Base-by-base conservation (phyloP, 2,329 filamentous ascomycete species). In the Coniochaeta sp. region DNA sequence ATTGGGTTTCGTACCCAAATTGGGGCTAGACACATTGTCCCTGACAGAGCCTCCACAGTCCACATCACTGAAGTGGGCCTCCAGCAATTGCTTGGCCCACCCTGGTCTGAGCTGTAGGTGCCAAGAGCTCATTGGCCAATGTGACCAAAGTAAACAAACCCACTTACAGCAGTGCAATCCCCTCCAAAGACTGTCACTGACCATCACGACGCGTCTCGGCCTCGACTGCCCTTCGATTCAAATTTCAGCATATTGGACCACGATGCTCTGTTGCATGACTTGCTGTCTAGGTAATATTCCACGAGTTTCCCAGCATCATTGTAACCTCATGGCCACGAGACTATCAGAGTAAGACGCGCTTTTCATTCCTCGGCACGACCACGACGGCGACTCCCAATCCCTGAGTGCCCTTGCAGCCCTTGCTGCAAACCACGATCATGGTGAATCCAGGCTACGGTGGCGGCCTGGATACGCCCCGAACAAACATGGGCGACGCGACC, bases 391-490 rank as follows among this genome's bases (percentile, higher is more conserved):
- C 16, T 17, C n/a, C 38, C 2, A 36, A 36, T 12, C 9, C 14
- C 9, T 40, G 38, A 40, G 38, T n/a, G 17, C 4, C n/a, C 38
- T 19, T n/a, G 26, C 47, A 52, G 12, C 47, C n/a, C 9, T 28
- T 52, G 47, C 24, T 30, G 26, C 47, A 42, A 38, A 47, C 56
- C 36, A 58, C 73, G 77, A 69, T 8, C 66, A 90, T 90, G 88
- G 83, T 81, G 61, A 81, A 83, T 65, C 82, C 84, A 44, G 88
- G 87, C 70, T 82, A 80, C 67, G 81, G 76, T 72, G 81, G 81
- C 70, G 81, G 81, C 70, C 83, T 96, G 75, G 89, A 95, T 75
- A 96, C 93, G 67, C 93, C 93, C 69, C 88, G 89, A 72, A 96
- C 91, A 63, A 89, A 92, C 70, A 75, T 87, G 66, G 91, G 89